phyloP scores from a whole-genome alignment of 1,284 basidiomycete genomes.

The Rhodotorula sp. region DNA sequence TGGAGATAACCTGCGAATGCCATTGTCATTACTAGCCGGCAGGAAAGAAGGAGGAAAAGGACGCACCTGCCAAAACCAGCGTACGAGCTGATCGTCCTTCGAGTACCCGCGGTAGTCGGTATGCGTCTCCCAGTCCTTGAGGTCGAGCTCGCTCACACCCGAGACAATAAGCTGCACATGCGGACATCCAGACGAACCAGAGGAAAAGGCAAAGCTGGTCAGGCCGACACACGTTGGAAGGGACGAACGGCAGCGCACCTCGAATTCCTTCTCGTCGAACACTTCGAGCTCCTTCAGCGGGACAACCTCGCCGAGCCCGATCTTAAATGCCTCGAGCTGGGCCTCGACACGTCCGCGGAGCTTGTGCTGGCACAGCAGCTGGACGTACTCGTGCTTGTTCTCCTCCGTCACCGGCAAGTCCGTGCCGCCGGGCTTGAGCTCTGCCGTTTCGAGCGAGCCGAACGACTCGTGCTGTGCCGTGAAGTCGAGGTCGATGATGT shows the following conservation, averaged over 20 bases:
- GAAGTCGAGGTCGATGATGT: conserved; percentile 84
- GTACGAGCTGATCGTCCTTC: conserved; percentile 30
- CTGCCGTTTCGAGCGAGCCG: conserved; percentile 80
- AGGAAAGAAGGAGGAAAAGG: not conserved
- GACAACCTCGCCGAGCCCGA: conserved; percentile 93
- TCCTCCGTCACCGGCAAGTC: conserved; percentile 83
- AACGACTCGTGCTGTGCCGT: conserved; percentile 92
- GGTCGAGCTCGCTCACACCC: conserved; percentile 53
- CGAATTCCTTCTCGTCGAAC: conserved; percentile 97
- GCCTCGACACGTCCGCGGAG: conserved; percentile 91
- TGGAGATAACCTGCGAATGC: conserved; percentile 16
- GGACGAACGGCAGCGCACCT: conserved; percentile 53
- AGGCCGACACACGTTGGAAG: conserved; percentile 44
- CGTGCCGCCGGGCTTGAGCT: conserved; percentile 80
- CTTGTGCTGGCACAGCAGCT: conserved; percentile 86
- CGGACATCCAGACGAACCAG: not conserved
- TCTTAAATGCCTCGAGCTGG: conserved; percentile 77
- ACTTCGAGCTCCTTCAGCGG: conserved; percentile 74
- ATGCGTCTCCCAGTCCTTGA: conserved; percentile 64
- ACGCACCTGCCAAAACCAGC: conserved; percentile 42
- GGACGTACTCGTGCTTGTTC: conserved; percentile 95
- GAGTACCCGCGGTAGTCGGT: conserved; percentile 72
- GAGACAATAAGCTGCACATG: not conserved
- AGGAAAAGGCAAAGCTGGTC: not conserved
- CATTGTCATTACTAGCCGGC: not conserved